Conservation (phyloP, 1,284 basidiomycete species). For the Ustilago nuda region DNA sequence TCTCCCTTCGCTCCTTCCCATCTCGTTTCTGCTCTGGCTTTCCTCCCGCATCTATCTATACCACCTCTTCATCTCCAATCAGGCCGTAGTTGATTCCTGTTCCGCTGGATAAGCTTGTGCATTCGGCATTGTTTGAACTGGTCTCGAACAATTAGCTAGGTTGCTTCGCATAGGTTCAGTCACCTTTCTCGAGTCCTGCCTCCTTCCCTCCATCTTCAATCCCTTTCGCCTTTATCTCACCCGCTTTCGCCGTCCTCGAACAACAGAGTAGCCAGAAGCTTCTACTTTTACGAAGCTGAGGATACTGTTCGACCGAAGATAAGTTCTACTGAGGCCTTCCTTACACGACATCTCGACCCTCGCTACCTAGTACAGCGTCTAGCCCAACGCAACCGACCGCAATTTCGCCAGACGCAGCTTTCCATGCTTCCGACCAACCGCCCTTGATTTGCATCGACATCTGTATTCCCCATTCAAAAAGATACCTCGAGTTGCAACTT, state of each 20-base stretch:
- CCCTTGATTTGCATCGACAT: constrained; percentile 14
- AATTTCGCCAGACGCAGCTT: background rate
- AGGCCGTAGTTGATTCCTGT: constrained; percentile 2
- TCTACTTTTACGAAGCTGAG: too few species aligned
- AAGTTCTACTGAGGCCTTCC: background rate
- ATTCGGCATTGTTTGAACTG: constrained; percentile 12
- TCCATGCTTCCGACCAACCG: constrained; percentile 6
- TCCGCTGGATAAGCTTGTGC: background rate
- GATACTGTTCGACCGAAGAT: background rate
- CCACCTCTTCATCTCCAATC: background rate
- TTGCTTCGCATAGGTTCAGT: background rate
- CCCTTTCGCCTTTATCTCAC: background rate
- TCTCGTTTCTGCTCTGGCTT: background rate
- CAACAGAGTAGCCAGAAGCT: background rate
- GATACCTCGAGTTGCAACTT: constrained; percentile 26
- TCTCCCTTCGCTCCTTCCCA: background rate
- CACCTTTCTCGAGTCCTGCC: background rate
- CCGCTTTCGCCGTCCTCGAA: background rate
- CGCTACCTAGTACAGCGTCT: background rate
- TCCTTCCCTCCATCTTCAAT: background rate
- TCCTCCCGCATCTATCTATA: constrained; percentile 24
- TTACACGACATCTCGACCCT: background rate
- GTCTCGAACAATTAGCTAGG: constrained; percentile 9
- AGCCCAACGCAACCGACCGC: background rate
- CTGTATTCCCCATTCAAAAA: constrained; percentile 16